Percentiles rank a stretch among this genome's conserved stretches.
These are phyloP conservation scores for Lagenidium giganteum DNA, from an alignment of 352 stramenopile genomes.

Conservation along the genomic window DNA sequence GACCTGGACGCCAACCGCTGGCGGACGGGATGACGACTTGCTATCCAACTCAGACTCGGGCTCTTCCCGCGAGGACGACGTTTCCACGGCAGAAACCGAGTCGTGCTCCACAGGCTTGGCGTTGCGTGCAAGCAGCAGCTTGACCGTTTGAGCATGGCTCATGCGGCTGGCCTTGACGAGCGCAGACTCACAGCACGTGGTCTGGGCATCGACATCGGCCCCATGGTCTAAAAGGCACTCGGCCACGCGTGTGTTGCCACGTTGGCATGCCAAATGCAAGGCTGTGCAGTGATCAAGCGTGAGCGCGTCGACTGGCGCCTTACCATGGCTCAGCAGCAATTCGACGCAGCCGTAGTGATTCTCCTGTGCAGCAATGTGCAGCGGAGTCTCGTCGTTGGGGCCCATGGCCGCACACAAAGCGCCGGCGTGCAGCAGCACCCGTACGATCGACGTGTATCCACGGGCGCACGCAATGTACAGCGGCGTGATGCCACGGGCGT, in stretches of 20 bases:
- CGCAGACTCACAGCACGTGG: slow-evolving; percentile 54
- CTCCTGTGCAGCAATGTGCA: slow-evolving; percentile 80
- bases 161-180: slow-evolving; percentile 80
- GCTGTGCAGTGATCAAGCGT: slow-evolving; percentile 63
- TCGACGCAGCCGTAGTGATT: slow-evolving; percentile 71
- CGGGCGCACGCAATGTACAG: slow-evolving; percentile 77
- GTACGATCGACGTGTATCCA: slow-evolving; percentile 53
- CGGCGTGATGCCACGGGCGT: slow-evolving; percentile 58
- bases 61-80: slow-evolving; percentile 10
- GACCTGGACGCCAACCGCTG: too few species aligned
- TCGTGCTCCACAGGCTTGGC: slow-evolving; percentile 26
- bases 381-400: slow-evolving; percentile 63
- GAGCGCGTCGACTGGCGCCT: slow-evolving; percentile 42
- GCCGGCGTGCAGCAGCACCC: slow-evolving; percentile 49
- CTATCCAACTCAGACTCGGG: too few species aligned
- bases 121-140: slow-evolving; percentile 54
- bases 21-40: too few species aligned
- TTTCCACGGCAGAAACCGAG: too few species aligned
- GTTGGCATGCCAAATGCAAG: slow-evolving; percentile 73
- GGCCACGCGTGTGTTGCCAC: slow-evolving; percentile 66
- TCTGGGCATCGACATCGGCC: slow-evolving; percentile 62
- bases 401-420: slow-evolving; percentile 48
- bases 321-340: slow-evolving; percentile 42
- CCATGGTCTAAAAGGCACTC: slow-evolving; percentile 62
- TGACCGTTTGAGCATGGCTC: slow-evolving; percentile 74